A percentile compares a stretch with the other conserved stretches of the same genome.
phyloP scores from a whole-genome alignment of 495 filamentous ascomycete species.

The Penicillium atrosanguineum region DNA sequence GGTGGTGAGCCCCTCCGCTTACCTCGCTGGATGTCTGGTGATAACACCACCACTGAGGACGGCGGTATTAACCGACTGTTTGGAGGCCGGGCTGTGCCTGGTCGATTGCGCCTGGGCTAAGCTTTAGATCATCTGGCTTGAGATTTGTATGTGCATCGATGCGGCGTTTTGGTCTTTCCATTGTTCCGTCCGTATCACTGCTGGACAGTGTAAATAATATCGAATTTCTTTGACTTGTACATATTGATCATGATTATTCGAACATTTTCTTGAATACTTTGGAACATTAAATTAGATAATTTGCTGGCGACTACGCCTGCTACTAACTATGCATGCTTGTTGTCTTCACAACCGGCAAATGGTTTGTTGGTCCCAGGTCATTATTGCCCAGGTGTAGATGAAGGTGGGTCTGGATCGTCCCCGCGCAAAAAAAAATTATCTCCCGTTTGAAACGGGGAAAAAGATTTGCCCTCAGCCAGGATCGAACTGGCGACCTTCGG shows the following conservation, averaged over 20 bases:
- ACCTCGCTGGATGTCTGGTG: conserved; percentile 74
- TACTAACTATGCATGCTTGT: no score
- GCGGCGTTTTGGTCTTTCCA: conserved; percentile 25
- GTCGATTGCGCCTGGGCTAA: conserved; percentile 39
- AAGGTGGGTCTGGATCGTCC: background rate
- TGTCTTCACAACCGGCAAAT: no score
- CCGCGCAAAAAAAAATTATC: background rate
- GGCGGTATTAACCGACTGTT: conserved; percentile 50
- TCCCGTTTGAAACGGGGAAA: background rate
- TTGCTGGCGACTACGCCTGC: no score
- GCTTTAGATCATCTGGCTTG: background rate
- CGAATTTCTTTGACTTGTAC: conserved; percentile 14
- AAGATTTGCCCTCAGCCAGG: conserved; percentile 20
- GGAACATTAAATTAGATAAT: no score
- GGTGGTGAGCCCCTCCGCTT: conserved; percentile 65
- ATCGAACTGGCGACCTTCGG: conserved; percentile 28
- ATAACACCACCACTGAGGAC: conserved; percentile 35
- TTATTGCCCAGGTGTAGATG: background rate
- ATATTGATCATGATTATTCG: conserved; percentile 5
- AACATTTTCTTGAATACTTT: no score
- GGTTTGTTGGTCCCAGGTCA: background rate
- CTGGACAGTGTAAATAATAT: conserved; percentile 27
- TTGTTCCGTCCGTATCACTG: conserved; percentile 18
- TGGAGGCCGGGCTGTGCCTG: conserved; percentile 53
- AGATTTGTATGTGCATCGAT: conserved; percentile 11